Base-by-base conservation (phyloP, 257 asterid species). In the Penstemon newberryi region DNA sequence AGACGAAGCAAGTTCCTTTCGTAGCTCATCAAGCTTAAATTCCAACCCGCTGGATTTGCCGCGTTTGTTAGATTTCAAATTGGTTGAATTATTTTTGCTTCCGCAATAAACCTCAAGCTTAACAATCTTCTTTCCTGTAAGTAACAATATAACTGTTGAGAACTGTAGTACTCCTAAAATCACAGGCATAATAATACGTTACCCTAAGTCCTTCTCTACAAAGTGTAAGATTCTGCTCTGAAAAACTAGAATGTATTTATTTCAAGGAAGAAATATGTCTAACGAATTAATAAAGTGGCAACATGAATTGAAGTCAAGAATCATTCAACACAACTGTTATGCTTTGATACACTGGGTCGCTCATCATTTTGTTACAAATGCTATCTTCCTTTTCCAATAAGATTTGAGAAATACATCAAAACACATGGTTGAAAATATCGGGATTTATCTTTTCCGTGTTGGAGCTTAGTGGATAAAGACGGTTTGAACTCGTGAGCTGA, bases 1-100 rank as follows among this genome's bases (percentile, higher is more conserved):
- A 47, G 70, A 73, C 8, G 84, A 81, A 56, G 96, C 92, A 55
- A 90, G 86, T 71, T 88, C 95, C 75, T 85, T 93, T 50, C 97
- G 89, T 68, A 93, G 87, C 87, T 90, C 90, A 43, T 88, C 96
- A 25, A 93, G 94, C 82, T 80, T 88, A 63, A 71, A 72, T 72
- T 84, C 88, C 83, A 93, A 67, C 37, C 75, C 89, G 13, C 83
- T 76, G 47, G 93, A 83, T 80, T 79, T 84, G 70, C 79, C 69
- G 46, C 89, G 86, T 79, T 85, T 90, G 71, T 74, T 65, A 72
- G 82, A 73, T 74, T 74, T 88, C 47, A 70, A 78, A 72, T 73
- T 74, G 60, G 75, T 67, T 7, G 85, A 73, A 72, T 77, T 73
- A 45, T 67, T 70, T 65, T 78, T 72, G 71, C 78, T 74, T 63